Evolutionary conservation across 306 rosid genomes (phyloP).

Genomic region (Inga leiocalycina): DNA sequence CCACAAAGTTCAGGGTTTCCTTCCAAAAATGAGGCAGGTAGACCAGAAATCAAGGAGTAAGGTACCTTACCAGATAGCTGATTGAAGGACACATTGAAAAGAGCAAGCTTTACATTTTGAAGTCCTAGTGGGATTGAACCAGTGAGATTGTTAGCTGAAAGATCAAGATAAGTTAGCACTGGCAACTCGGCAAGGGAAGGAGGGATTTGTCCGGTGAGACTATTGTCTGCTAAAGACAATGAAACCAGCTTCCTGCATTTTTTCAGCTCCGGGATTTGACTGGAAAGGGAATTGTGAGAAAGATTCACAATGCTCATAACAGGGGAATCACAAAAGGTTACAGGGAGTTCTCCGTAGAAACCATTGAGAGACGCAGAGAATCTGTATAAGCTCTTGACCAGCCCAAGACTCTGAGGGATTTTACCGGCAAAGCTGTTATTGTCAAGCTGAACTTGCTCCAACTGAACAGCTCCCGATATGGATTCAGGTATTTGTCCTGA

Average conservation of each 20-base stretch:
- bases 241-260: constrained; percentile 86
- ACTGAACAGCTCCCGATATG: constrained; percentile 69
- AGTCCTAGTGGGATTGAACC: constrained; percentile 89
- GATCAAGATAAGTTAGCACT: constrained; percentile 92
- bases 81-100: constrained; percentile 91
- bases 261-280: constrained; percentile 72
- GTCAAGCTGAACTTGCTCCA: constrained; percentile 97
- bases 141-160: constrained; percentile 88
- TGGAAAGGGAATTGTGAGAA: constrained; percentile 86
- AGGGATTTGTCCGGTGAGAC: constrained; percentile 74
- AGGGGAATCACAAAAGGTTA: constrained; percentile 92
- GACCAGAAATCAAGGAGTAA: constrained; percentile 76
- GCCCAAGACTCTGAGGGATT: constrained; percentile 82
- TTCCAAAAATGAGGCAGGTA: constrained; percentile 94
- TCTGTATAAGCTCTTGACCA: constrained; percentile 78
- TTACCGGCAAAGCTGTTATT: constrained; percentile 67
- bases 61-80: constrained; percentile 89
- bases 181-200: constrained; percentile 79
- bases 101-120: constrained; percentile 93
- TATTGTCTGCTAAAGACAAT: constrained; percentile 79
- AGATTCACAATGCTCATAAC: constrained; percentile 92
- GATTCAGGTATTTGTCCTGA: constrained; percentile 87
- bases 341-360: constrained; percentile 80
- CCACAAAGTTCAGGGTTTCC: constrained; percentile 93
- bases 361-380: constrained; percentile 86